Base-by-base conservation (phyloP, 2,329 filamentous ascomycete genomes). In the Alternaria triticina region DNA sequence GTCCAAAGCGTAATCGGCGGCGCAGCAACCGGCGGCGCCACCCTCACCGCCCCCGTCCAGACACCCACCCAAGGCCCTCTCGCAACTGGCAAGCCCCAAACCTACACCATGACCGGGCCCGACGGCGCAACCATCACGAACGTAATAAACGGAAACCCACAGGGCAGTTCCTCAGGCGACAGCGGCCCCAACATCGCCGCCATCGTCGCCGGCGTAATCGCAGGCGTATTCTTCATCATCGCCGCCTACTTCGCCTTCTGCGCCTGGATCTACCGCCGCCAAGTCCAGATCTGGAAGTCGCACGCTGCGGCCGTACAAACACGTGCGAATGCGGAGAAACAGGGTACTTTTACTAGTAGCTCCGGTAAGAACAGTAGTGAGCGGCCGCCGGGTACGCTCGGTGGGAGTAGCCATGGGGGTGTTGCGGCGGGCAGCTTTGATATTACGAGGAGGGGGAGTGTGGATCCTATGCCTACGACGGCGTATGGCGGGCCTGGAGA, bases 261-360 rank as follows among this genome's bases (percentile, higher is more conserved):
- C 79, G 86, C 87, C 17, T 93, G 89, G 87, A 82, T 94, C 8
- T 93, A 93, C 82, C 86, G 90, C 27, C 89, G 89, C 52, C 90
- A 91, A 76, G 86, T 93, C 15, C 79, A 82, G 28, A 86, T 91
- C 10, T 94, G 93, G 83, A 89, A 90, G 78, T 83, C 86, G 33
- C 91, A 93, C 74, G 86, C 91, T 30, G 87, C 88, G 1, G 86
- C 90, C 71, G 83, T 86, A 2, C 90, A 92, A 72, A 84, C 86
- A 5, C 86, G 87, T 54, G 80, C 81, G 20, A 80, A 82, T 30
- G 57, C 81, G n/a, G 79, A 81, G 20, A 83, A 81, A 46, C 62
- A 67, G 20, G 71, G 69, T 50, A 75, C 77, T 5, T 66, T 72
- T 20, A 68, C 72, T 5, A 70, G 72, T 5, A 65, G 66, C 25